Conservation (phyloP, 768 basidiomycete species). For the Rhodotorula taiwanensis region DNA sequence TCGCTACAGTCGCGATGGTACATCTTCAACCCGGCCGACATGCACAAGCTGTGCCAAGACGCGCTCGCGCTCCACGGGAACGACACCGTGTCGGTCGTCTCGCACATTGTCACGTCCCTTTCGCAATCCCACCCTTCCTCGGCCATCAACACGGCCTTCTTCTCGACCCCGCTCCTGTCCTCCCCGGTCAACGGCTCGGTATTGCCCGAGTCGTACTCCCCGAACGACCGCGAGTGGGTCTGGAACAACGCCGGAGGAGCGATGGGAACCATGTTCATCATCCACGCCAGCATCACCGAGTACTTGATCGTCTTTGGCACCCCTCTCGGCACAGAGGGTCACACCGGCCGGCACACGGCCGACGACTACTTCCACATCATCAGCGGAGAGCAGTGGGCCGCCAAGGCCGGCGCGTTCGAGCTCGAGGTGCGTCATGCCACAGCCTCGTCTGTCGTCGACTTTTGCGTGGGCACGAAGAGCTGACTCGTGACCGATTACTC, state of each 20-base stretch:
- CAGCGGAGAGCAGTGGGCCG: conserved; percentile 90
- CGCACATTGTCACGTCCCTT: conserved; percentile 74
- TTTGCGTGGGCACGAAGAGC: too few relatives aligned
- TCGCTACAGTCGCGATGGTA: conserved; percentile 69
- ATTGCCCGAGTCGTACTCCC: conserved; percentile 27
- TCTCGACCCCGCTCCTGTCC: conserved; percentile 50
- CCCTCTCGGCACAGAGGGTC: conserved; percentile 93
- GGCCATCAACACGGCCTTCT: conserved; percentile 49
- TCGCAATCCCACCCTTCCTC: conserved; percentile 61
- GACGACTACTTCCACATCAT: conserved; percentile 99
- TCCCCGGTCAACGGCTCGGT: conserved; percentile 46
- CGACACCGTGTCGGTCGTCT: conserved; percentile 66
- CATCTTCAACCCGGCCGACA: conserved; percentile 63
- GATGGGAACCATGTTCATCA: conserved; percentile 76
- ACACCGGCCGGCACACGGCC: conserved; percentile 84
- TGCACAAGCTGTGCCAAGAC: conserved; percentile 67
- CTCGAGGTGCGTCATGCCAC: conserved; percentile 69
- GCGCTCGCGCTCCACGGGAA: conserved; percentile 60
- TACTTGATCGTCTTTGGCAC: conserved; percentile 73
- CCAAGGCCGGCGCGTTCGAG: conserved; percentile 67
- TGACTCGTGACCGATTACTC: neutral
- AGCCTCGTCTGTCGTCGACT: neutral
- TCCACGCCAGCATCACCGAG: conserved; percentile 93
- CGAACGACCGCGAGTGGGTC: conserved; percentile 68
- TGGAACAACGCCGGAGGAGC: conserved; percentile 90